Evolutionary conservation across 2,329 filamentous ascomycete species (phyloP).

Genomic region (Periconia digitata): DNA sequence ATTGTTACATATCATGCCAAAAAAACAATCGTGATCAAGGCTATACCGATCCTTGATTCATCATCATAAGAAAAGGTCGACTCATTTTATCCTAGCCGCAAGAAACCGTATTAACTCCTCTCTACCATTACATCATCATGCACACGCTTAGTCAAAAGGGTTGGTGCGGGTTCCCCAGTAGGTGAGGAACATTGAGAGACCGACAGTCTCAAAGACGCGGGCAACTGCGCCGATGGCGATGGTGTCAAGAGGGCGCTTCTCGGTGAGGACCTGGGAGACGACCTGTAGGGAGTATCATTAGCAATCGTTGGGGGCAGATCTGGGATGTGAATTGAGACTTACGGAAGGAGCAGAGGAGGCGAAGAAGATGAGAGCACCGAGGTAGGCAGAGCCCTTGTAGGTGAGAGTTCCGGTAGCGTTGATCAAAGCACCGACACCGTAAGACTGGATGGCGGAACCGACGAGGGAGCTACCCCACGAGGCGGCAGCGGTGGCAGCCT

Average conservation of each 20-base stretch:
- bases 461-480: conserved; percentile 89
- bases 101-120: conserved; percentile 23
- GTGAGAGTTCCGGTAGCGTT: conserved; percentile 93
- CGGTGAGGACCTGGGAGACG: conserved; percentile 80
- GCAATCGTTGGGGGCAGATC: conserved; percentile 7
- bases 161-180: conserved; percentile 98
- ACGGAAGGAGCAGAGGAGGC: conserved; percentile 86
- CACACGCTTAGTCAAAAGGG: conserved; percentile 71
- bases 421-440: conserved; percentile 80
- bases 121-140: conserved; percentile 6
- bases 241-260: conserved; percentile 90
- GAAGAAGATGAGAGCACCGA: conserved; percentile 87
- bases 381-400: conserved; percentile 96
- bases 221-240: conserved; percentile 82
- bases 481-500: conserved; percentile 82
- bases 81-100: conserved; percentile 31
- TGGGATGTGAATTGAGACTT: no score
- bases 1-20: conserved; percentile 25
- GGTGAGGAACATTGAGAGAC: conserved; percentile 86
- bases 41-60: conserved; percentile 25
- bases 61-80: conserved; percentile 18
- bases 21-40: conserved; percentile 11
- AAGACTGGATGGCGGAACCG: conserved; percentile 85
- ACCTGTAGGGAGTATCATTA: conserved; percentile 59
- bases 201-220: conserved; percentile 90